Base-by-base conservation (phyloP, 1,284 basidiomycete species). In the Trametes polyzona region DNA sequence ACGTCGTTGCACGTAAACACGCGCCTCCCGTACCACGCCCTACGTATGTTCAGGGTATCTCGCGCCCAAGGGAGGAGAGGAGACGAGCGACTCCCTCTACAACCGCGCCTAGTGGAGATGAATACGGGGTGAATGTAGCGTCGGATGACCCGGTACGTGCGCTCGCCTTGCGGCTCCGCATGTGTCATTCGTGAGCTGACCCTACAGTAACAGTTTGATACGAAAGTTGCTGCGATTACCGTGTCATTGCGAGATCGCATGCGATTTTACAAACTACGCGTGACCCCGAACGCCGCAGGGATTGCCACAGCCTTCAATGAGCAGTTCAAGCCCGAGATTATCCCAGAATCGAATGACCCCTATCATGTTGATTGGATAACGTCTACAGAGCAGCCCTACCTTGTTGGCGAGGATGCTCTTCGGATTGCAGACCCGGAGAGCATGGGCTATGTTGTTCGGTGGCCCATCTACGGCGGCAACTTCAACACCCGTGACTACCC, bases 211-310 rank as follows among this genome's bases (percentile, higher is more conserved):
- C n/a, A 92, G 86, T 87, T 91, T 58, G 87, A 92, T 57, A 77
- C 81, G 24, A 93, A 92, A 68, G 81, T 93, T 17, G 78, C 83
- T 2, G 83, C 87, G 16, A 85, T 95, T 29, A 81, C 85, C 10
- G 77, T 84, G 23, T 93, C 92, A 16, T 78, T 96, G 33, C 83
- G 90, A 19, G 88, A 92, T 55, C 77, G 92, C 52, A 93, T 96
- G 90, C 82, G 88, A n/a, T 90, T 90, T 67, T 93, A 93, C 74
- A 94, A 95, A 71, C 78, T 95, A 42, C 83, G 87, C 0, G 88
- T 92, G 1, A 88, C 90, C 1, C 85, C 87, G 10, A 90, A 92
- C 64, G 87, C 88, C 8, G 81, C 81, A 17, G 81, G 80, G 36
- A 89, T 92, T 47, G 87, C 88, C 0, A 83, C 84, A 2, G 84